Evolutionary conservation across 495 filamentous ascomycete species (phyloP).

Genomic region (Xylaria sp.): DNA sequence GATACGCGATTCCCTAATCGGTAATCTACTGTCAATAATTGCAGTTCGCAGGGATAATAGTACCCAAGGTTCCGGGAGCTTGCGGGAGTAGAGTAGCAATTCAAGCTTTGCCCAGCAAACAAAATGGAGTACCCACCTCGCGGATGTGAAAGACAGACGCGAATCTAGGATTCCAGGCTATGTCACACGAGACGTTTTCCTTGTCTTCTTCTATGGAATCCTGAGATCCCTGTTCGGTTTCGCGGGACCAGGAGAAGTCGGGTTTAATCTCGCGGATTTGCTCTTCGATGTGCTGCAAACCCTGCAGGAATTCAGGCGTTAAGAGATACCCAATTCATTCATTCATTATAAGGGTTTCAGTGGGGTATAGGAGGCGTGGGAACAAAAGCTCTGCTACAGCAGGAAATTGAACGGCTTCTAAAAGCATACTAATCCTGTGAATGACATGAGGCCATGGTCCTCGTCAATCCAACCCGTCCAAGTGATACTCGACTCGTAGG

Average conservation of each 20-base stretch:
- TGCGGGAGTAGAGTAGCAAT: neutral
- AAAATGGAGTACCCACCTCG: neutral
- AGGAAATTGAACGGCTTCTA: neutral
- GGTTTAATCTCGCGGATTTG: conserved; percentile 21
- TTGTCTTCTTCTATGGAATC: neutral
- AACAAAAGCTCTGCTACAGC: neutral
- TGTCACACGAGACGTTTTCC: conserved; percentile 15
- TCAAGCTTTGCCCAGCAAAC: neutral
- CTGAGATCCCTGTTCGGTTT: neutral
- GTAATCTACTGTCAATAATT: neutral
- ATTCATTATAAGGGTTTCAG: neutral
- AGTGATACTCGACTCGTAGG: neutral
- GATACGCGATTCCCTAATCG: conserved; percentile 17
- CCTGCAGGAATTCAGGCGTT: neutral
- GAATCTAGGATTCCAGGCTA: conserved; percentile 15
- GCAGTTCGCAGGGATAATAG: neutral
- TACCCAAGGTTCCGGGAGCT: neutral
- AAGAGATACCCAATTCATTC: neutral
- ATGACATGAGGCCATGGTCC: neutral
- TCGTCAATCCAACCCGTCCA: conserved; percentile 20
- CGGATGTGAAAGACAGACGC: conserved; percentile 28
- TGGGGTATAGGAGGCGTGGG: neutral
- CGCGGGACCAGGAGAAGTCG: conserved; percentile 15
- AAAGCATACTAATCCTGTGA: conserved; percentile 16
- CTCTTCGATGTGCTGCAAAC: conserved; percentile 19